Base-by-base conservation (phyloP, 23 red algal species). In the Gracilariopsis chorda region DNA sequence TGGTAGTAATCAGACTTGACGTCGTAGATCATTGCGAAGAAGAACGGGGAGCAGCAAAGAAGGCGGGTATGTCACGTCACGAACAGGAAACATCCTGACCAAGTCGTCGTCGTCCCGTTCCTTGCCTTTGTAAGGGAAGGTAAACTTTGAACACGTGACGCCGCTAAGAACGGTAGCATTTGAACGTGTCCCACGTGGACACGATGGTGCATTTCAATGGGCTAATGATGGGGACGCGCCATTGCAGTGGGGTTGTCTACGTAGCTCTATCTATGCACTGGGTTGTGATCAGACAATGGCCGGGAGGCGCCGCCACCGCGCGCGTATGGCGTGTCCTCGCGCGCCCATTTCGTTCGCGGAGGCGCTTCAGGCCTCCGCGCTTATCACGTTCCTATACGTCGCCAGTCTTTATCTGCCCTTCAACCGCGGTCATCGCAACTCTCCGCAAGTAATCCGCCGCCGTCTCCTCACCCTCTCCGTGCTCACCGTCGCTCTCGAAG, bases 1-100 rank as follows among this genome's bases (percentile, higher is more conserved):
- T 93, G 90, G 57, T 85, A 93, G 61, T 93, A 93, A 39, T 85
- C 90, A 48, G 77, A 79, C 23, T 75, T 80, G 35, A 93, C 90
- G 76, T 93, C 90, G 77, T 93, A 93, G 2, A 93, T 93, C 90
- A 93, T 93, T 40, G 44, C 52, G 19, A 46, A 24, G 48, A 28
- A 25, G 39, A 24, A 21, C 20, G 49, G n/a, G n/a, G 16, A 55
- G 49, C 49, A 16, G n/a, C 49, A 55, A 55, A 55, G 49, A 55
- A 55, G n/a, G 14, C 16, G 49, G 14, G n/a, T 55, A 55, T 55
- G 49, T 55, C 49, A 55, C n/a, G n/a, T n/a, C n/a, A n/a, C n/a
- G n/a, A n/a, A n/a, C n/a, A n/a, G n/a, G n/a, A n/a, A n/a, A n/a
- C n/a, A n/a, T n/a, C n/a, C n/a, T n/a, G n/a, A n/a, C n/a, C n/a